A percentile compares a stretch with the other conserved stretches of the same genome.
phyloP scores from a whole-genome alignment of 192 early-diverging fungal genomes.

The Geranomyces variabilis region DNA sequence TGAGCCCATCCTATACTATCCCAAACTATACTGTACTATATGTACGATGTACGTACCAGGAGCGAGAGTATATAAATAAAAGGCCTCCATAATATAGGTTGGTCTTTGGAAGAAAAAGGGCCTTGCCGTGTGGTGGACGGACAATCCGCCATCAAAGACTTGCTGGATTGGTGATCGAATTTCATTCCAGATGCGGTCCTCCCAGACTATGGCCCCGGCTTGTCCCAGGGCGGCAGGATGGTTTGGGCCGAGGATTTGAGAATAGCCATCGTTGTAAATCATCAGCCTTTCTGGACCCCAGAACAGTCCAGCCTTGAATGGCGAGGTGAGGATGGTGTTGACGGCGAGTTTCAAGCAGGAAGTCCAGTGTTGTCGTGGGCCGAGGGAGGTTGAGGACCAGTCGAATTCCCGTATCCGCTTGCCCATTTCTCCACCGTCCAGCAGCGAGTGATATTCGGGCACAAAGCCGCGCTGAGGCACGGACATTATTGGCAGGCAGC shows the following conservation, averaged over 20 bases:
- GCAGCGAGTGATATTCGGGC: neutral
- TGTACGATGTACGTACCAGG: too few relatives aligned
- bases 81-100: slow-evolving; percentile 4
- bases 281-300: slow-evolving; percentile 18
- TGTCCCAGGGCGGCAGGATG: slow-evolving; percentile 4
- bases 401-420: slow-evolving; percentile 2
- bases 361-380: slow-evolving; percentile 13
- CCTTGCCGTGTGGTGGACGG: neutral
- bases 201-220: neutral
- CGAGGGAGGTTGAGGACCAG: slow-evolving; percentile 13
- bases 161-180: neutral
- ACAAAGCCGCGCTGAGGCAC: too few relatives aligned
- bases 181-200: neutral
- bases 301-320: slow-evolving; percentile 1
- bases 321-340: slow-evolving; percentile 11
- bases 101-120: neutral
- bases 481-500: too few relatives aligned
- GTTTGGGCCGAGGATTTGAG: neutral
- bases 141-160: neutral
- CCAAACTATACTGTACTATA: too few relatives aligned
- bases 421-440: slow-evolving; percentile 16
- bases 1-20: too few relatives aligned
- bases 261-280: slow-evolving; percentile 6
- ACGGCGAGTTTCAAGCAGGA: neutral
- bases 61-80: neutral